These are phyloP conservation scores for Saksenaea vasiformis DNA, from an alignment of 371 early-diverging fungal species.

Conservation along the genomic window DNA sequence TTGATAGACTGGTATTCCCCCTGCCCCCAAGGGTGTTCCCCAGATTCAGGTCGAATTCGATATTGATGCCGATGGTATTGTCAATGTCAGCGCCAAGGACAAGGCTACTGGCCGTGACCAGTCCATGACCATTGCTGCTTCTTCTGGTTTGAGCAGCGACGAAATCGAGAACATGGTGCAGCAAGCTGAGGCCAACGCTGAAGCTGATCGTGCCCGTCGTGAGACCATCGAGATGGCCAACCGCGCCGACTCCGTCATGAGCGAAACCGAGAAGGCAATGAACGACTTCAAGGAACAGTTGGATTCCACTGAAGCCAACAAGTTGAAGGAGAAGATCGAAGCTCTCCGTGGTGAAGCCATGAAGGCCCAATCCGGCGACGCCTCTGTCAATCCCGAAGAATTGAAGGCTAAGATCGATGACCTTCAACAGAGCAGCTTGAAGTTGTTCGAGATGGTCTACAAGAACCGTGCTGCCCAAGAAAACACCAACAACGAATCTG, in stretches of 20 bases:
- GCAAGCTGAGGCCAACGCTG: constrained; percentile 91
- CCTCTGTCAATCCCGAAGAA: constrained; percentile 62
- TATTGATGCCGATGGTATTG: constrained; percentile 99
- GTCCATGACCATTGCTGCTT: constrained; percentile 95
- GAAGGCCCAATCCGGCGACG: constrained; percentile 70
- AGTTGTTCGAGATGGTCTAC: constrained; percentile 97
- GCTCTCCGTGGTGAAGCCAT: constrained; percentile 71
- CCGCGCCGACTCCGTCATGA: constrained; percentile 88
- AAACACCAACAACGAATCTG: not conserved
- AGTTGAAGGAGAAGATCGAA: constrained; percentile 80
- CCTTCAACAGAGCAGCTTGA: constrained; percentile 86
- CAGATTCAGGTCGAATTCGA: constrained; percentile 97
- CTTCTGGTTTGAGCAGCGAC: constrained; percentile 92
- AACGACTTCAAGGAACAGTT: constrained; percentile 93
- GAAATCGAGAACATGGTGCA: constrained; percentile 98
- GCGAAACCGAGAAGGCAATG: constrained; percentile 93
- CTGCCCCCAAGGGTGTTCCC: constrained; percentile 93
- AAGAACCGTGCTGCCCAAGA: constrained; percentile 66
- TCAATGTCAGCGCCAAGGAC: constrained; percentile 98
- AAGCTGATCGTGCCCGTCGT: constrained; percentile 90
- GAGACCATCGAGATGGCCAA: constrained; percentile 94
- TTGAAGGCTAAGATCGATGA: constrained; percentile 79
- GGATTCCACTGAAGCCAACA: constrained; percentile 77
- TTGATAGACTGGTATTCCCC: constrained; percentile 68
- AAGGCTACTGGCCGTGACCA: constrained; percentile 95